A percentile compares a stretch with the other conserved stretches of the same genome.
Conservation (phyloP, 306 rosid species). For the Cicer yamashitae region DNA sequence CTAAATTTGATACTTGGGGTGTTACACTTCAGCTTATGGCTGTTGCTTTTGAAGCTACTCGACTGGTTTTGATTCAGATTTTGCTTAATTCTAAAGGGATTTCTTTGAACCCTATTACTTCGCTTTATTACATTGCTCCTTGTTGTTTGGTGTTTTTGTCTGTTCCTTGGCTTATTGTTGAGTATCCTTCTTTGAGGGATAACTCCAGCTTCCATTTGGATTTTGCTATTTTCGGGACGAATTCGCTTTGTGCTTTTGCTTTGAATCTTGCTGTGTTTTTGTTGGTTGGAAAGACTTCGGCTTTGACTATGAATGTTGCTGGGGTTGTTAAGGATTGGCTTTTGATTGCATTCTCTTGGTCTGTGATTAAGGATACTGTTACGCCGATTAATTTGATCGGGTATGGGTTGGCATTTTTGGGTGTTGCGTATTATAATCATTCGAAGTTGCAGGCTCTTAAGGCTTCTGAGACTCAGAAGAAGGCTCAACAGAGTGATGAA, state of each 20-base stretch:
- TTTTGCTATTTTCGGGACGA: constrained; percentile 71
- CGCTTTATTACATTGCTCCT: constrained; percentile 95
- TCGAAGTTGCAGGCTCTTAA: constrained; percentile 90
- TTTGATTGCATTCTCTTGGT: constrained; percentile 95
- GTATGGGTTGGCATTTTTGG: constrained; percentile 81
- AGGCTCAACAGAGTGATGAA: constrained; percentile 76
- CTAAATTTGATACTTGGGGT: constrained; percentile 75
- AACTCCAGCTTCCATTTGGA: constrained; percentile 78
- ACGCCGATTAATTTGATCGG: constrained; percentile 86
- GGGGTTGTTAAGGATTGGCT: constrained; percentile 98
- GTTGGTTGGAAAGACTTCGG: constrained; percentile 95
- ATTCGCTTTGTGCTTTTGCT: constrained; percentile 84
- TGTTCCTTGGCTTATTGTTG: constrained; percentile 82
- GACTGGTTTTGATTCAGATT: constrained; percentile 88
- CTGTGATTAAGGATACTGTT: constrained; percentile 91
- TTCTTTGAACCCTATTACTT: constrained; percentile 83
- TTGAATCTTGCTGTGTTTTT: constrained; percentile 87
- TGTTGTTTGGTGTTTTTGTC: constrained; percentile 81
- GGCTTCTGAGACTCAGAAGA: constrained; percentile 90
- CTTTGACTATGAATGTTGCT: constrained; percentile 97
- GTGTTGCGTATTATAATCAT: constrained; percentile 90
- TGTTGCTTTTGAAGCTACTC: constrained; percentile 87
- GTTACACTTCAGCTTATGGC: constrained; percentile 80
- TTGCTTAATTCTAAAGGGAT: constrained; percentile 82
- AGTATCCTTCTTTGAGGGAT: constrained; percentile 79